phyloP scores from a whole-genome alignment of 768 basidiomycete genomes.

The Zangia roseola region DNA sequence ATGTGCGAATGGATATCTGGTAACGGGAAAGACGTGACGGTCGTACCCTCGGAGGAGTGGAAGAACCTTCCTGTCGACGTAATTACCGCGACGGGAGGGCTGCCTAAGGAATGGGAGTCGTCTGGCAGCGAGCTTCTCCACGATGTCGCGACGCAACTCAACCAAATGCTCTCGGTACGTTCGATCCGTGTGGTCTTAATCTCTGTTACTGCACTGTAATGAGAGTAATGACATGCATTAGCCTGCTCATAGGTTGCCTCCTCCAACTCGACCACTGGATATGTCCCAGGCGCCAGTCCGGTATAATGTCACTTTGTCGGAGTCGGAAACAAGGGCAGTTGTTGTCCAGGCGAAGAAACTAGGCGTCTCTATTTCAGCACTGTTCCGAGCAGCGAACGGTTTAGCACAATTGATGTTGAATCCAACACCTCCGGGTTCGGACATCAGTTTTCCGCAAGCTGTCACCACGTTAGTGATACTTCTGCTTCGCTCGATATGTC shows the following conservation, averaged over 20 bases:
- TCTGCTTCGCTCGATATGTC: no score
- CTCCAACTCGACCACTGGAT: slow-evolving; percentile 6
- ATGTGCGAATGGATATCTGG: no score
- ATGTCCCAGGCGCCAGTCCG: slow-evolving; percentile 12
- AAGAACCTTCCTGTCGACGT: slow-evolving; percentile 26
- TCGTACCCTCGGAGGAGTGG: slow-evolving; percentile 21
- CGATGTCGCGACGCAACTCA: slow-evolving; percentile 4
- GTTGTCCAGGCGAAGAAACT: slow-evolving; percentile 6
- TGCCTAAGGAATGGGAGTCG: slow-evolving; percentile 16
- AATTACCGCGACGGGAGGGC: slow-evolving; percentile 23
- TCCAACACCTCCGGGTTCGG: slow-evolving; percentile 12
- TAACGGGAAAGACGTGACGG: no score
- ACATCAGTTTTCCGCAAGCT: slow-evolving; percentile 13
- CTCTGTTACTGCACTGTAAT: neutral
- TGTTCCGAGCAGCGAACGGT: slow-evolving; percentile 23
- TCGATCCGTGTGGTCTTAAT: no score
- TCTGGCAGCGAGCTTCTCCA: slow-evolving; percentile 13
- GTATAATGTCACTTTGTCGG: neutral
- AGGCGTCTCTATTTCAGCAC: slow-evolving; percentile 11
- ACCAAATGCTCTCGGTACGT: slow-evolving; percentile 10
- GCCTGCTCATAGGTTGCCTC: slow-evolving; percentile 6
- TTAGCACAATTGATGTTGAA: slow-evolving; percentile 23
- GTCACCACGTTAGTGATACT: slow-evolving; percentile 8
- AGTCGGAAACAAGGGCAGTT: slow-evolving; percentile 12
- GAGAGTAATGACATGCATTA: no score